A percentile compares a stretch with the other conserved stretches of the same genome.
Conservation (phyloP, 768 basidiomycete species). For the Tephrocybe sp. region DNA sequence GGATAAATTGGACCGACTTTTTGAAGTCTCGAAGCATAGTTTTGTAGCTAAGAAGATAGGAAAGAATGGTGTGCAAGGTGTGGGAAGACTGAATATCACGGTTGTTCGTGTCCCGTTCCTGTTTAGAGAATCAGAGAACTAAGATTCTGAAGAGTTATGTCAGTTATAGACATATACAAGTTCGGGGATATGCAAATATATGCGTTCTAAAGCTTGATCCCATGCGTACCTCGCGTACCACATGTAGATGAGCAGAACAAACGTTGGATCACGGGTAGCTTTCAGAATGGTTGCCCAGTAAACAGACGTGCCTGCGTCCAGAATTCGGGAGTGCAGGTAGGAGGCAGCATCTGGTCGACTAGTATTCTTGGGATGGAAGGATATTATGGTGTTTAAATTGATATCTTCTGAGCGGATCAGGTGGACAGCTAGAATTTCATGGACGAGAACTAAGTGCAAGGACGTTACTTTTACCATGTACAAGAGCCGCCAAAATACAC, state of each 20-base stretch:
- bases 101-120: slow-evolving; percentile 48
- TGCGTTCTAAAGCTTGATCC: slow-evolving; percentile 54
- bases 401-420: slow-evolving; percentile 26
- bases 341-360: slow-evolving; percentile 9
- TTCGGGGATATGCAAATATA: slow-evolving; percentile 48
- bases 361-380: slow-evolving; percentile 14
- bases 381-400: slow-evolving; percentile 11
- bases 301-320: slow-evolving; percentile 34
- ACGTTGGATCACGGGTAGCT: slow-evolving; percentile 50
- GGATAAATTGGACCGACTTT: slow-evolving; percentile 50
- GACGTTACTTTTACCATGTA: no score
- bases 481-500: neutral
- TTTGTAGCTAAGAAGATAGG: slow-evolving; percentile 56
- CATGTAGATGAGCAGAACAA: slow-evolving; percentile 48
- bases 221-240: slow-evolving; percentile 64
- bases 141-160: neutral
- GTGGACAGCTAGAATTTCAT: slow-evolving; percentile 36
- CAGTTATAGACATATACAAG: slow-evolving; percentile 39
- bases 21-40: slow-evolving; percentile 53
- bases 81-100: slow-evolving; percentile 44
- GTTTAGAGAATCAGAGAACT: neutral
- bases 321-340: slow-evolving; percentile 12
- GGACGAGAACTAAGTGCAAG: slow-evolving; percentile 20
- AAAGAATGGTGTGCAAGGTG: slow-evolving; percentile 56
- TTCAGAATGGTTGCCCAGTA: slow-evolving; percentile 43